Evolutionary conservation across 2,329 filamentous ascomycete genomes (phyloP).

Genomic region (Pseudohalonectria lignicola): DNA sequence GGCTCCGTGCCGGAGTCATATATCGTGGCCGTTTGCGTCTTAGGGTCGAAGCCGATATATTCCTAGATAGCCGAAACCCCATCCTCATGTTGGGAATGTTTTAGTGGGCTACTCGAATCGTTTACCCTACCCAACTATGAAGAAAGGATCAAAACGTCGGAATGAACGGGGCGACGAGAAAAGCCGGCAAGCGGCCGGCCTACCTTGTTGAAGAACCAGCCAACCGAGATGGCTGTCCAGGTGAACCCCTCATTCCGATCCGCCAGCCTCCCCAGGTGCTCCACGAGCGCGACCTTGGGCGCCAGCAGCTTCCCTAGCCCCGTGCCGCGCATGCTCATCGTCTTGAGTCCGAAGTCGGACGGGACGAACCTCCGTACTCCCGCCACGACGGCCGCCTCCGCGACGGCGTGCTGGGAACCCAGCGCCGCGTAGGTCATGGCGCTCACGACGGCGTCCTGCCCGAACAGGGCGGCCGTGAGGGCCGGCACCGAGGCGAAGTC

Average conservation of each 20-base stretch:
- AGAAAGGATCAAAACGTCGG: too few species aligned
- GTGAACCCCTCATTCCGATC: slow-evolving; percentile 8
- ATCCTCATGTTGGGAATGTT: too few species aligned
- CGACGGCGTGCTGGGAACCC: slow-evolving; percentile 11
- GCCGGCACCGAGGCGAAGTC: slow-evolving; percentile 28
- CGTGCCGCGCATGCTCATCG: slow-evolving; percentile 6
- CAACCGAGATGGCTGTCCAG: slow-evolving; percentile 17
- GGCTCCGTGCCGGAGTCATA: slow-evolving; percentile 41
- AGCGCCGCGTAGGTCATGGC: slow-evolving; percentile 31
- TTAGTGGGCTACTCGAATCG: too few species aligned
- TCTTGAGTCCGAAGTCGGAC: slow-evolving; percentile 16
- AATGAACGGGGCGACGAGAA: too few species aligned
- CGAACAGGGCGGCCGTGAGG: slow-evolving; percentile 29
- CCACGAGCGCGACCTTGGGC: slow-evolving; percentile 33
- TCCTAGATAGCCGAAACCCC: too few species aligned
- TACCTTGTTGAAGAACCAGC: slow-evolving; percentile 21
- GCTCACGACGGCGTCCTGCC: slow-evolving; percentile 40
- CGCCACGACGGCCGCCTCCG: slow-evolving; percentile 12
- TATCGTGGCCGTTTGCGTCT: slow-evolving; percentile 37
- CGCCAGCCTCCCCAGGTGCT: slow-evolving; percentile 7
- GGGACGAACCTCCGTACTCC: slow-evolving; percentile 15
- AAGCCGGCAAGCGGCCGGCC: too few species aligned
- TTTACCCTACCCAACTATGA: too few species aligned
- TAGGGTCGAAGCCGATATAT: slow-evolving; percentile 40
- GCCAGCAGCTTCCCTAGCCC: slow-evolving; percentile 7